phyloP scores from a whole-genome alignment of 2,329 filamentous ascomycete species.

The Cladosporium sp. region DNA sequence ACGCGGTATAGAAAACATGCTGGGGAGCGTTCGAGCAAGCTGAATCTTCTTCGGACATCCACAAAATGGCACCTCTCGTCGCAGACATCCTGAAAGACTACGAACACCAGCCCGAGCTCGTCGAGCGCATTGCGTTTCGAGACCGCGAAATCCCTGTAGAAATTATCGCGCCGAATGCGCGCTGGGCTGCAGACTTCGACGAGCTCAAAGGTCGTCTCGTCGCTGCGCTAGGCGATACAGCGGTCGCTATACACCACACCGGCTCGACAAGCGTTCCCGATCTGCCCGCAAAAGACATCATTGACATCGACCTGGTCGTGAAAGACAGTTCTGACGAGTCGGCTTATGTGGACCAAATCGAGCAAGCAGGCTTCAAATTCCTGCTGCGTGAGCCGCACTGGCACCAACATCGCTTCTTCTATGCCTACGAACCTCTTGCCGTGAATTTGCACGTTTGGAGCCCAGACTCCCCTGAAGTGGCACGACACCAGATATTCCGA shows the following conservation, averaged over 20 bases:
- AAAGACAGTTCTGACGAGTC: conserved; percentile 37
- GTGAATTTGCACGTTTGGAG: conserved; percentile 50
- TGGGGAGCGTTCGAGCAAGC: no score
- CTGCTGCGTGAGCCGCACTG: conserved; percentile 44
- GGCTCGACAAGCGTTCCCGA: conserved; percentile 50
- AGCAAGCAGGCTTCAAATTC: conserved; percentile 44
- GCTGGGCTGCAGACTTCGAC: conserved; percentile 35
- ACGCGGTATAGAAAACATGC: neutral
- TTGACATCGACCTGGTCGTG: conserved; percentile 51
- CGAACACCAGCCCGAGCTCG: conserved; percentile 10
- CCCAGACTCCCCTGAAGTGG: conserved; percentile 39
- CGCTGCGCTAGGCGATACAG: conserved; percentile 31
- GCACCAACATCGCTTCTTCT: conserved; percentile 49
- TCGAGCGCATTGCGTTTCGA: conserved; percentile 21
- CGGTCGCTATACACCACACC: conserved; percentile 38
- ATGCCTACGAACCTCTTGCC: conserved; percentile 32
- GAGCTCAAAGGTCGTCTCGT: conserved; percentile 33
- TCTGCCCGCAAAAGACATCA: conserved; percentile 49
- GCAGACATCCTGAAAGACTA: conserved; percentile 16
- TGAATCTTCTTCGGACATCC: no score
- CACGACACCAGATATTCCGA: conserved; percentile 43
- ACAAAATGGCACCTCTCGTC: conserved; percentile 9
- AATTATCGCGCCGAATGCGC: conserved; percentile 36
- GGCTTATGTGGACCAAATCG: conserved; percentile 42
- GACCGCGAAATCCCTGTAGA: conserved; percentile 12